Conservation (phyloP, 2,329 filamentous ascomycete species). For the Byssoonygena ceratinophila region DNA sequence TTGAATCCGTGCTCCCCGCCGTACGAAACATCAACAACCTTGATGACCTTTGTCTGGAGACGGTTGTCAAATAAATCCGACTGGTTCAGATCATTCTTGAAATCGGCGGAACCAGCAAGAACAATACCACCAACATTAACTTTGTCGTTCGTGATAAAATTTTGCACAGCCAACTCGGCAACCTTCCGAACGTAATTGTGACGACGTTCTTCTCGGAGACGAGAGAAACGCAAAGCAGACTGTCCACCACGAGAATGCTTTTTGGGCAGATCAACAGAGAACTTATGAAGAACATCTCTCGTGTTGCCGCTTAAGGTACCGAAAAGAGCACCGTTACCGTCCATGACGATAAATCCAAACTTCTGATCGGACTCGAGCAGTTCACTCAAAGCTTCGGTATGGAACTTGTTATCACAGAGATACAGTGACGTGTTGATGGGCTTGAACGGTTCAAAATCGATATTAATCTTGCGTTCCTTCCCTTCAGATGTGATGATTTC, state of each 20-base stretch:
- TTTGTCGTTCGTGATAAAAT: conserved; percentile 97
- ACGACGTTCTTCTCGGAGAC: conserved; percentile 98
- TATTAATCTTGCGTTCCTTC: conserved; percentile 99
- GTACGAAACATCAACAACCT: conserved; percentile 97
- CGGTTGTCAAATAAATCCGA: conserved; percentile 95
- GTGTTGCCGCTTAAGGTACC: conserved; percentile 96
- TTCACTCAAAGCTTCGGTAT: conserved; percentile 93
- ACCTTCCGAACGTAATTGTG: conserved; percentile 99
- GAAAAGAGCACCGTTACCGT: conserved; percentile 95
- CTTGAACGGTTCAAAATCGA: conserved; percentile 99
- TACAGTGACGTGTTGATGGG: conserved; percentile 99
- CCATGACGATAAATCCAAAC: conserved; percentile 99
- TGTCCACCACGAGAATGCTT: conserved; percentile 99
- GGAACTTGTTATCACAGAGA: conserved; percentile 99
- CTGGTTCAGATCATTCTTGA: conserved; percentile 98
- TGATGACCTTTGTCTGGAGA: conserved; percentile 91
- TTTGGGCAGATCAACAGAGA: conserved; percentile 96
- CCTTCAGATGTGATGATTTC: conserved; percentile 99
- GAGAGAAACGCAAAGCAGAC: conserved; percentile 96
- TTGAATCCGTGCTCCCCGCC: conserved; percentile 99
- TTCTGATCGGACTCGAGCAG: conserved; percentile 97
- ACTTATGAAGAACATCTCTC: conserved; percentile 92
- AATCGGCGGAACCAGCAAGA: conserved; percentile 92
- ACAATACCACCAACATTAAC: conserved; percentile 94
- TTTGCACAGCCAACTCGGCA: conserved; percentile 92